Conservation (phyloP, 306 rosid genomes). For the Pyrus bretschneideri region DNA sequence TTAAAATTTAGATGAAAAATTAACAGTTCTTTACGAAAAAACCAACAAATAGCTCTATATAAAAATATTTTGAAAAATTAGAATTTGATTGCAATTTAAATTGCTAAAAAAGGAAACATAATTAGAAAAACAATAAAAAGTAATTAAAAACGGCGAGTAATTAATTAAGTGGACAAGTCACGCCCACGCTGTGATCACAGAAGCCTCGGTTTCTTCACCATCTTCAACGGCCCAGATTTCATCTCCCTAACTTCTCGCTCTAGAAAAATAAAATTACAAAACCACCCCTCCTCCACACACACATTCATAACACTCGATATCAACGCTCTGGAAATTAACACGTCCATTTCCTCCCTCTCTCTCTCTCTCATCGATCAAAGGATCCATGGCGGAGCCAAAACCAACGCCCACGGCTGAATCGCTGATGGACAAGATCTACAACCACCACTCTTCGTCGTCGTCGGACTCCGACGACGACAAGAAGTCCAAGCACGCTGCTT, state of each 20-base stretch:
- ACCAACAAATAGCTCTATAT: no score
- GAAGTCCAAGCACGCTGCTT: background rate
- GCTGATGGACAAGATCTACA: conserved; percentile 32
- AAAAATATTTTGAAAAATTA: no score
- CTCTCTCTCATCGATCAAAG: conserved; percentile 7
- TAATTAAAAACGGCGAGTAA: background rate
- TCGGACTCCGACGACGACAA: conserved; percentile 37
- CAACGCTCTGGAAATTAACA: background rate
- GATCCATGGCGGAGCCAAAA: conserved; percentile 33
- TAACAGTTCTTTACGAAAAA: no score
- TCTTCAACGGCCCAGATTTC: conserved; percentile 23
- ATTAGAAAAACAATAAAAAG: background rate
- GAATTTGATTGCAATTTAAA: background rate
- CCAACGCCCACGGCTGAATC: conserved; percentile 11
- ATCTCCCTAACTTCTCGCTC: conserved; percentile 10
- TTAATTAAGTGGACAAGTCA: background rate
- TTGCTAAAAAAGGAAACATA: background rate
- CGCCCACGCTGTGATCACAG: background rate
- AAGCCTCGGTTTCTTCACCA: background rate
- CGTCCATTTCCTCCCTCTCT: background rate
- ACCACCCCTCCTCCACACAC: background rate
- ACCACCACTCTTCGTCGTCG: conserved; percentile 32
- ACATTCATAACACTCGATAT: background rate
- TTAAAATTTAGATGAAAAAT: no score
- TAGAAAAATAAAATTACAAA: background rate